Evolutionary conservation across 164 flowering plant species (phyloP), one percentile per base, ranked within the genome.

Genomic region (Buxus sempervirens): DNA sequence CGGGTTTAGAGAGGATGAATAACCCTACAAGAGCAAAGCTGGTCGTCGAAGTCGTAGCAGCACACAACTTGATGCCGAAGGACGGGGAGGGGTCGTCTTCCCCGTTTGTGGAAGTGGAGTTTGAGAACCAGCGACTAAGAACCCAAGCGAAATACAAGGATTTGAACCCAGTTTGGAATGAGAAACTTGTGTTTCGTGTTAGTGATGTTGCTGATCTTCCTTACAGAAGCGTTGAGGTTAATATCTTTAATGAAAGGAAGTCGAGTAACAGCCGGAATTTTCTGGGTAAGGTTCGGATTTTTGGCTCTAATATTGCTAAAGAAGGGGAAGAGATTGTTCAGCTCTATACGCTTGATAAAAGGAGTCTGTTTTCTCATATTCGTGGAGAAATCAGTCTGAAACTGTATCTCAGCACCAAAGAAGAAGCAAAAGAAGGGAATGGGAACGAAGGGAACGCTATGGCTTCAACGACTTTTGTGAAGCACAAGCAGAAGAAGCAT

Each of bases 51-150:
- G 85, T 86, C 53, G 71, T 84, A n/a, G 86, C 74, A 49, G 90
- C 90, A 0, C 85, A 83, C 71, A 84, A 86, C 79, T 66, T 86
- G 18, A 86, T 86, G 87, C 90, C 90, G 0, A 86, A 86, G 74
- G 88, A 86, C 58, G 88, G 90, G 0, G 87, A 86, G 67, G 90
- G 90, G 13, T 83, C 90, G 0, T 79, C 85, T 0, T 83, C 87
- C 0, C 77, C 90, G 6, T 86, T 83, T 53, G 90, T 83, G 0
- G 88, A 84, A 61, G 87, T 86, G 0, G 90, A 83, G 81, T 84
- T 84, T 54, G 90, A 86, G 58, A 76, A 73, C 59, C 88, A 86
- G 63, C 68, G 81, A 41, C 80, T 70, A 2, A 75, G 78, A 26
- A 86, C 90, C 0, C 82, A 73, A 62, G 87, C 82, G 10, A 86